A percentile compares a stretch with the other conserved stretches of the same genome.
Evolutionary conservation across 805 yeast species (phyloP).

Genomic region (Saccharomyces kudriavzevii): DNA sequence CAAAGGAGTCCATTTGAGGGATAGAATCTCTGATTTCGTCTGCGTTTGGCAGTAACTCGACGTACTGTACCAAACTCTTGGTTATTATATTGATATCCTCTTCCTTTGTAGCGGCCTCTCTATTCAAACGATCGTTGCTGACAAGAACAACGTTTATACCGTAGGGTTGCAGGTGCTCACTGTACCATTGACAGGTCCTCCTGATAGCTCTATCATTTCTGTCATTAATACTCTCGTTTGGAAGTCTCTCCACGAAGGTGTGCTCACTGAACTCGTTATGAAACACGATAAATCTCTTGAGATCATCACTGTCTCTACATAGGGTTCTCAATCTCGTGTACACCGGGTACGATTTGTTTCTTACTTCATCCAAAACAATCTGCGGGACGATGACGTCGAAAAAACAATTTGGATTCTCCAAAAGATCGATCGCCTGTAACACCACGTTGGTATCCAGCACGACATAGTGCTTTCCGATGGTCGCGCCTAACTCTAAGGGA

Average conservation of each 20-base stretch:
- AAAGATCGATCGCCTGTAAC: conserved; percentile 77
- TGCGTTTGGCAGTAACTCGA: conserved; percentile 59
- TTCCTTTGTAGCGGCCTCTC: conserved; percentile 40
- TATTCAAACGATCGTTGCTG: conserved; percentile 71
- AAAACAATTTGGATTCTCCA: conserved; percentile 70
- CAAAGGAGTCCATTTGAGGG: conserved; percentile 44
- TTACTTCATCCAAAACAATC: conserved; percentile 87
- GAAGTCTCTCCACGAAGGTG: conserved; percentile 55
- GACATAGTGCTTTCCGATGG: conserved; percentile 67
- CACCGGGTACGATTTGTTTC: conserved; percentile 78
- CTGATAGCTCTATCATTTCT: conserved; percentile 88
- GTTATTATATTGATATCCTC: conserved; percentile 44
- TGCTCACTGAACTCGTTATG: conserved; percentile 82
- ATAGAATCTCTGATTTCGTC: conserved; percentile 71
- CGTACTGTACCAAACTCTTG: conserved; percentile 57
- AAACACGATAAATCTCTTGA: conserved; percentile 80
- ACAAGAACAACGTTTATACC: conserved; percentile 47
- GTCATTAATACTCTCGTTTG: conserved; percentile 73
- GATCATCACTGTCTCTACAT: conserved; percentile 46
- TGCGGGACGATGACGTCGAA: conserved; percentile 93
- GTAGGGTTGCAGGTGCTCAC: conserved; percentile 45
- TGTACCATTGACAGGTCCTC: conserved; percentile 63
- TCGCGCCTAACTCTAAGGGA: conserved; percentile 42
- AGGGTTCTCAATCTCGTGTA: conserved; percentile 76
- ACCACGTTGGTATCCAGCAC: conserved; percentile 85